phyloP scores from a whole-genome alignment of 1,284 basidiomycete species.

The Rhodotorula sp. region DNA sequence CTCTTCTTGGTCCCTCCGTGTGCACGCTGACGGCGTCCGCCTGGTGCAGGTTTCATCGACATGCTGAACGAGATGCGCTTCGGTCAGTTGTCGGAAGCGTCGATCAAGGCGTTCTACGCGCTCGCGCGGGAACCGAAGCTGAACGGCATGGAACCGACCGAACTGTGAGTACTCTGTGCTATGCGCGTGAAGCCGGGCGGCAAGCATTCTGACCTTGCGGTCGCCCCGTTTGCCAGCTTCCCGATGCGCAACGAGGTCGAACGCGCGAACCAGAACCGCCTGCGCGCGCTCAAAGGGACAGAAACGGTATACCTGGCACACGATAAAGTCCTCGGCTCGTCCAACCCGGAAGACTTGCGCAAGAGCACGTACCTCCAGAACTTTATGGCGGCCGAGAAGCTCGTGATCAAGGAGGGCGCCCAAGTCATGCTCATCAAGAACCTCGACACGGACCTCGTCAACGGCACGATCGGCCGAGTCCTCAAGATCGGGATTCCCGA shows the following conservation, averaged over 20 bases:
- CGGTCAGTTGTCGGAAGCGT: slow-evolving; percentile 62
- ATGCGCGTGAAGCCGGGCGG: not conserved
- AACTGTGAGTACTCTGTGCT: slow-evolving; percentile 58
- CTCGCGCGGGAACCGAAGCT: slow-evolving; percentile 63
- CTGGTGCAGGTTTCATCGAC: slow-evolving; percentile 67
- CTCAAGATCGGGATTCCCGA: slow-evolving; percentile 59
- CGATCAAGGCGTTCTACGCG: slow-evolving; percentile 61
- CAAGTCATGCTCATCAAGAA: slow-evolving; percentile 73
- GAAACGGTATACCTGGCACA: slow-evolving; percentile 31
- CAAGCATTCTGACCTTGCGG: too few species aligned
- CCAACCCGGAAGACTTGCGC: not conserved
- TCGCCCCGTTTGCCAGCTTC: slow-evolving; percentile 56
- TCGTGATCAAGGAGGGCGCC: slow-evolving; percentile 66
- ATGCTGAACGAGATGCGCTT: slow-evolving; percentile 90
- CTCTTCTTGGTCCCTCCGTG: not conserved
- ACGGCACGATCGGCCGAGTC: slow-evolving; percentile 75
- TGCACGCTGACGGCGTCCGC: not conserved
- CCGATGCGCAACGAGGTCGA: slow-evolving; percentile 82
- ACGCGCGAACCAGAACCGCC: slow-evolving; percentile 64
- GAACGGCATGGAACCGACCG: slow-evolving; percentile 70
- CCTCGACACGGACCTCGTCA: slow-evolving; percentile 70
- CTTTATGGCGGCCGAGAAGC: slow-evolving; percentile 49
- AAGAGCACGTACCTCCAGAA: slow-evolving; percentile 41
- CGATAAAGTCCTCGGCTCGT: slow-evolving; percentile 28
- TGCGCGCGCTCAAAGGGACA: slow-evolving; percentile 49